Base-by-base conservation (phyloP, 345 rosid genomes). In the Passiflora organensis region DNA sequence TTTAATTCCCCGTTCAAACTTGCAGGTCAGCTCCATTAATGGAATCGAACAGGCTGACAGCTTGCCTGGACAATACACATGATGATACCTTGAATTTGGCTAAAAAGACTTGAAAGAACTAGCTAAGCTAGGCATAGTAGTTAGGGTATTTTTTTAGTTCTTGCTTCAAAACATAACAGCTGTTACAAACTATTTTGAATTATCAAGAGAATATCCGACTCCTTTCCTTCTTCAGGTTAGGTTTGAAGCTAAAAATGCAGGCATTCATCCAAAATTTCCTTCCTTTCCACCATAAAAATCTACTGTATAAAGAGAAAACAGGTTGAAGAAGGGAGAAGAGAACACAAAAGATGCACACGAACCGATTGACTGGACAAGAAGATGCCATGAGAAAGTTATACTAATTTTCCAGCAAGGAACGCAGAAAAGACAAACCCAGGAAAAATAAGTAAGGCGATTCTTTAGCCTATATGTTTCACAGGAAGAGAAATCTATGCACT, bases 221-320 rank as follows among this genome's bases (percentile, higher is more conserved):
- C 47, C 41, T 59, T 43, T 12, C 32, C 46, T 56, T 0, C 28
- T 62, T 36, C 51, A 17, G 34, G 50, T 53, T 51, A 32, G 39
- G 36, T 56, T 46, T 39, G 56, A 47, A 59, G 18, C 43, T 25
- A n/a, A 15, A 45, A 41, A 54, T 56, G 66, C 59, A 48, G 73
- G 72, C 70, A 68, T 67, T 66, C 56, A 63, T 64, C 71, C 73
- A 43, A 68, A 49, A 66, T 55, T 67, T 53, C 64, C 59, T 48
- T 62, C 37, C 47, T 13, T 53, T 53, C 80, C 87, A 74, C 79
- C 77, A 76, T 25, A 10, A 28, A 28, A 28, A 28, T 2, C 34
- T 28, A 28, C 34, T 28, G 8, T 28, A 28, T 28, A 28, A 28
- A 8, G 34, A 28, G 8, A 28, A 8, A 28, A 28, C 3, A 28